Evolutionary conservation across 129 eudicot genomes (phyloP).

Genomic region (Arctium minus): DNA sequence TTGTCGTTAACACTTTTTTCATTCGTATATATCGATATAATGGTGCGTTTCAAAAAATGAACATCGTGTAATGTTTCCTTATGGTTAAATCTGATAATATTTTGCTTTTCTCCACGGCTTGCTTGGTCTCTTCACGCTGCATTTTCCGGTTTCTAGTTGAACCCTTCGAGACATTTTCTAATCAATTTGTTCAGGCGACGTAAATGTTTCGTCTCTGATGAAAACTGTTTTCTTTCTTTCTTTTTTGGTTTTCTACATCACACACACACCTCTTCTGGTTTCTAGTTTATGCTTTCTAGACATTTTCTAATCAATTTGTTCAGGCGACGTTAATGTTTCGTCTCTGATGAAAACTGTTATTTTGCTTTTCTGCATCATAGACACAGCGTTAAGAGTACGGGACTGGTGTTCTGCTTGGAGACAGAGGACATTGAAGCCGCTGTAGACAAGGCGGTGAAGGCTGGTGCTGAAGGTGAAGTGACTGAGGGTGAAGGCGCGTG

Average conservation of each 20-base stretch:
- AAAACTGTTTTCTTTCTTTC: not conserved
- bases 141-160: not conserved
- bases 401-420: conserved; percentile 55
- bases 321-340: not conserved
- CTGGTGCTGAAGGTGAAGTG: conserved; percentile 62
- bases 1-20: not conserved
- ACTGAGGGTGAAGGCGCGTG: conserved; percentile 59
- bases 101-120: not conserved
- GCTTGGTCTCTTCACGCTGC: not conserved
- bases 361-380: not conserved
- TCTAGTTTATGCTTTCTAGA: not conserved
- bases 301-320: not conserved
- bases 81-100: not conserved
- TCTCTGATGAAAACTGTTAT: not conserved
- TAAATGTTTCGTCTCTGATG: not conserved
- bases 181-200: not conserved
- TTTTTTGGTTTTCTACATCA: no score
- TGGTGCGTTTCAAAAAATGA: not conserved
- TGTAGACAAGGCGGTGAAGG: conserved; percentile 59
- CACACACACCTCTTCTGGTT: not conserved
- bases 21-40: not conserved
- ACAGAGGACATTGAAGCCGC: conserved; percentile 73
- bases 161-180: not conserved
- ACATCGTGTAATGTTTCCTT: not conserved
- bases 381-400: conserved; percentile 41